Evolutionary conservation across 164 flowering plant species (phyloP).

Genomic region (Piper longum): DNA sequence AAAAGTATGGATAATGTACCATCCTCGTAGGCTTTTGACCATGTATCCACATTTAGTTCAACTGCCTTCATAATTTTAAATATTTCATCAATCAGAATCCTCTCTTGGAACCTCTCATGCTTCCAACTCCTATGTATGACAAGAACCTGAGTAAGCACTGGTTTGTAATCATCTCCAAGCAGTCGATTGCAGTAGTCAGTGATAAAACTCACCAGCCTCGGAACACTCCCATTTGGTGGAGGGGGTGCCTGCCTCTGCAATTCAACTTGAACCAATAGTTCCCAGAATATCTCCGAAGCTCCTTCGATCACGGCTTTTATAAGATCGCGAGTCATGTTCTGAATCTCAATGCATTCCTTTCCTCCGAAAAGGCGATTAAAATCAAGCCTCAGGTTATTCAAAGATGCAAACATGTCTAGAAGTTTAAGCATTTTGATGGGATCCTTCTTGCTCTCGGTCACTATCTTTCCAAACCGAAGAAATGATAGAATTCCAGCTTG

Average conservation of each 20-base stretch:
- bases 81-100: conserved; percentile 42
- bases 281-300: conserved; percentile 82
- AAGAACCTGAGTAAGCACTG: conserved; percentile 55
- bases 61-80: conserved; percentile 50
- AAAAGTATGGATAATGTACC: conserved; percentile 36
- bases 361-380: conserved; percentile 89
- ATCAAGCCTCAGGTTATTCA: conserved; percentile 71
- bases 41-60: conserved; percentile 59
- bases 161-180: conserved; percentile 65
- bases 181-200: conserved; percentile 66
- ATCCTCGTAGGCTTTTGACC: conserved; percentile 66
- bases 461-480: conserved; percentile 73
- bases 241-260: conserved; percentile 64
- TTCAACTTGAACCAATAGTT: conserved; percentile 74
- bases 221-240: conserved; percentile 71
- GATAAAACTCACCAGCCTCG: conserved; percentile 59
- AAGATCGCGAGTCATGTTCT: conserved; percentile 76
- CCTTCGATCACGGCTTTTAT: conserved; percentile 77
- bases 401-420: conserved; percentile 65
- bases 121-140: conserved; percentile 79
- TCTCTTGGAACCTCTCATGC: conserved; percentile 58
- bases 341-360: conserved; percentile 72
- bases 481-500: conserved; percentile 83
- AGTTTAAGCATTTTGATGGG: conserved; percentile 73
- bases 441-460: conserved; percentile 76